These are phyloP conservation scores for Rhizophagus sp. DNA, from an alignment of 192 early-diverging fungal genomes.

Conservation along the genomic window DNA sequence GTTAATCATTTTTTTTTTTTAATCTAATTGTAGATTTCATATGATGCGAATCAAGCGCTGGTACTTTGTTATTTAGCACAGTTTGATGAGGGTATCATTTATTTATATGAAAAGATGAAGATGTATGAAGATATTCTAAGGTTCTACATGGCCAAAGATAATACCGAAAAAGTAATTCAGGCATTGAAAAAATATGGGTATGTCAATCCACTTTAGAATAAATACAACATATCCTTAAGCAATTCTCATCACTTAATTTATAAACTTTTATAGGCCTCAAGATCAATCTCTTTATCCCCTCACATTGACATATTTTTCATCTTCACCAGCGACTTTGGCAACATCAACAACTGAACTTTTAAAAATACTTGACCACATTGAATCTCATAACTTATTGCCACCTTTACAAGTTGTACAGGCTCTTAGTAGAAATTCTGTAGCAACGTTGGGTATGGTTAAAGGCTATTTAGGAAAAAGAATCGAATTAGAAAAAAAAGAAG, in stretches of 20 bases:
- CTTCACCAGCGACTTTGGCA: slow-evolving; percentile 59
- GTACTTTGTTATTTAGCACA: slow-evolving; percentile 84
- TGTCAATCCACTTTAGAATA: neutral
- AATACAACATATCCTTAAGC: no score
- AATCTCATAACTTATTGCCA: slow-evolving; percentile 80
- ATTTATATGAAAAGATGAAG: slow-evolving; percentile 82
- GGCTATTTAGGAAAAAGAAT: slow-evolving; percentile 82
- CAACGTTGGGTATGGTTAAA: slow-evolving; percentile 86
- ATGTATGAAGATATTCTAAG: slow-evolving; percentile 74
- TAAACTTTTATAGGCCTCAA: slow-evolving; percentile 42
- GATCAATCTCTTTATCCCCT: slow-evolving; percentile 71
- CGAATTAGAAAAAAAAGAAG: slow-evolving; percentile 65
- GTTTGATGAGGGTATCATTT: slow-evolving; percentile 85
- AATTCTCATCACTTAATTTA: neutral
- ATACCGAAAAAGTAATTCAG: slow-evolving; percentile 64
- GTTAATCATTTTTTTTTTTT: neutral
- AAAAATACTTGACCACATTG: slow-evolving; percentile 81
- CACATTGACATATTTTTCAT: slow-evolving; percentile 72
- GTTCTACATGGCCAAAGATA: slow-evolving; percentile 71
- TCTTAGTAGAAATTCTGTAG: slow-evolving; percentile 72
- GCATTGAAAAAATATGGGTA: slow-evolving; percentile 65
- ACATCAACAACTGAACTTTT: slow-evolving; percentile 59
- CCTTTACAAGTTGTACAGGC: slow-evolving; percentile 91
- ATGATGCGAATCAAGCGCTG: slow-evolving; percentile 91
- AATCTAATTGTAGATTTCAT: slow-evolving; percentile 46